A percentile compares a stretch with the other conserved stretches of the same genome.
Evolutionary conservation across 2,329 filamentous ascomycete species (phyloP).

Genomic region (Microcyclospora pomicola): DNA sequence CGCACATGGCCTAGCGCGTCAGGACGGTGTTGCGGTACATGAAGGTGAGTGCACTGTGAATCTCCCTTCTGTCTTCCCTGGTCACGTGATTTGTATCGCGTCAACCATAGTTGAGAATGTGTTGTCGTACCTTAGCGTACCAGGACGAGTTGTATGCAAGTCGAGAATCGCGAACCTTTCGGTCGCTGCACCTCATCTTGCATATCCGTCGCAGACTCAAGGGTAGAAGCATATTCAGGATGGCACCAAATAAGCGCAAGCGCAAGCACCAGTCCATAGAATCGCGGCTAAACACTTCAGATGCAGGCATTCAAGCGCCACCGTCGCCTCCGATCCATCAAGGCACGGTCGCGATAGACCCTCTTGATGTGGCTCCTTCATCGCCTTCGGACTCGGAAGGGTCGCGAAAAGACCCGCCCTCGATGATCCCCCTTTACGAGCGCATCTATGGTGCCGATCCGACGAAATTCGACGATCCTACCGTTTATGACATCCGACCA

Average conservation of each 20-base stretch:
- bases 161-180: no score
- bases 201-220: no score
- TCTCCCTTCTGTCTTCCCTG: neutral
- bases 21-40: conserved; percentile 48
- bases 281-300: no score
- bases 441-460: conserved; percentile 80
- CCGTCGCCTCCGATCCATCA: conserved; percentile 20
- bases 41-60: conserved; percentile 35
- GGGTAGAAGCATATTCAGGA: no score
- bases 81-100: no score
- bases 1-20: conserved; percentile 48
- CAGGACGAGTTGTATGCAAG: no score
- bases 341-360: conserved; percentile 24
- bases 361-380: conserved; percentile 43
- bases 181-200: no score
- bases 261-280: conserved; percentile 1
- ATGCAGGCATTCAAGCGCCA: conserved; percentile 16
- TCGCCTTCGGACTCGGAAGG: conserved; percentile 44
- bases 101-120: no score
- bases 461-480: conserved; percentile 79
- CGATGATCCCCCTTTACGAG: conserved; percentile 58
- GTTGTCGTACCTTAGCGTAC: no score
- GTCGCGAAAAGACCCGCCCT: conserved; percentile 42
- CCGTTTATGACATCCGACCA: conserved; percentile 80
- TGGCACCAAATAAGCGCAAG: no score